Base-by-base conservation (phyloP, 106 monocot species). In the Vanilla planifolia region DNA sequence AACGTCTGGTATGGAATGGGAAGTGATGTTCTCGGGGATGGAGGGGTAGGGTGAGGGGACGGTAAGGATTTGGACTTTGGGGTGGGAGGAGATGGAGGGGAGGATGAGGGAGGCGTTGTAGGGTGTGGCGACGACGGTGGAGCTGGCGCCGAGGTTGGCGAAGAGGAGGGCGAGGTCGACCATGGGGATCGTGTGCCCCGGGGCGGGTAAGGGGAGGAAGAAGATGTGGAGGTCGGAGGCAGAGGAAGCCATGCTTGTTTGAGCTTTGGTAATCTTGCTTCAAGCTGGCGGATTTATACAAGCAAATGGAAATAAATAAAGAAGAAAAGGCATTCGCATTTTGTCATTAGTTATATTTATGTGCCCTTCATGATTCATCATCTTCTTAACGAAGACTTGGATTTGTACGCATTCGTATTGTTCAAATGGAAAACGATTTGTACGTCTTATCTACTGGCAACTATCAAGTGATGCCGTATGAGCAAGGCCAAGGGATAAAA, bases 121-220 rank as follows among this genome's bases (percentile, higher is more conserved):
- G 0, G 51, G 34, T 11, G 70, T 70, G 29, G 70, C 52, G n/a
- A 62, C 15, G 19, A 70, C 62, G 20, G 62, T 70, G 41, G 34
- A 13, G 19, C 40, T 25, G 11, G 61, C 23, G 51, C 29, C 42
- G 17, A 4, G 40, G n/a, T 10, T 9, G 40, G 70, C 45, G 51
- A 62, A 45, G 42, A 70, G 61, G 1, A 4, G 22, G 47, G 70
- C 34, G 15, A 61, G 33, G 48, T 61, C 62, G 0, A 70, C 46
- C 51, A 43, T 43, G n/a, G 62, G 61, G 51, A 70, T 37, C 61
- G 62, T 62, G 70, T 70, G 61, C 15, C 61, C 61, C 0, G 40
- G 61, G 1, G 61, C 46, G 3, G 48, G 33, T 8, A 69, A 60
- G 2, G 69, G 69, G 11, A 69, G 26, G 60, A 69, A 69, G 58